Base-by-base conservation (phyloP, 164 flowering plant genomes). In the Vitis labrusca region DNA sequence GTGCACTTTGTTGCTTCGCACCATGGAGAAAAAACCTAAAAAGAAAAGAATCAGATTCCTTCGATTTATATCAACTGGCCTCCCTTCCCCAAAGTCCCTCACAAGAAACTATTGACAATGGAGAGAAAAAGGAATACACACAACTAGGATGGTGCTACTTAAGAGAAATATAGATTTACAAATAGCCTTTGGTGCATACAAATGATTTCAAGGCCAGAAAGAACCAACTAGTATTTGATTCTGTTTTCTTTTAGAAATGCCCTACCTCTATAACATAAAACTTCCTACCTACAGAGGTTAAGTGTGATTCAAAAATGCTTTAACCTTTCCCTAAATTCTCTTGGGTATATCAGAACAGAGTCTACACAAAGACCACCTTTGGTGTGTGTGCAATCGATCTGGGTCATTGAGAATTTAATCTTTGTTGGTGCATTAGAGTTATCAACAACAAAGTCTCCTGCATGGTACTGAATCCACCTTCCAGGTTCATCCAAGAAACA, bases 311-410 rank as follows among this genome's bases (percentile, higher is more conserved):
- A 82, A 83, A 85, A 76, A 58, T 62, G 82, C 82, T 66, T 79
- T 55, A 80, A 80, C 77, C 83, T 81, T 61, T 74, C 77, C 67
- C 17, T 73, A 56, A 48, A 73, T 47, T 76, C 69, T 27, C 75
- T 78, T n/a, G 91, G 91, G 71, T 68, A 81, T 72, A 89, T 71
- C 16, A 76, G 8, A 8, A 87, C 88, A 63, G 90, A 84, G 61
- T 87, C 94, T 52, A 89, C 69, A 71, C 90, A 85, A 0, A 89
- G 83, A 17, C 94, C 94, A 14, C 94, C 91, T 79, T 88, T 88
- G 0, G 90, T 86, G 68, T 88, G 94, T 0, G 94, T 89, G 77
- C 94, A 89, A 67, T 89, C 93, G 11, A 89, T 89, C 63, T 89
- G 93, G 2, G 87, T 86, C 91, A 87, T 86, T 0, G 90, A 87